A percentile compares a stretch with the other conserved stretches of the same genome.
Evolutionary conservation across 2,329 filamentous ascomycete genomes (phyloP).

Genomic region (Lasiodiplodia sp.): DNA sequence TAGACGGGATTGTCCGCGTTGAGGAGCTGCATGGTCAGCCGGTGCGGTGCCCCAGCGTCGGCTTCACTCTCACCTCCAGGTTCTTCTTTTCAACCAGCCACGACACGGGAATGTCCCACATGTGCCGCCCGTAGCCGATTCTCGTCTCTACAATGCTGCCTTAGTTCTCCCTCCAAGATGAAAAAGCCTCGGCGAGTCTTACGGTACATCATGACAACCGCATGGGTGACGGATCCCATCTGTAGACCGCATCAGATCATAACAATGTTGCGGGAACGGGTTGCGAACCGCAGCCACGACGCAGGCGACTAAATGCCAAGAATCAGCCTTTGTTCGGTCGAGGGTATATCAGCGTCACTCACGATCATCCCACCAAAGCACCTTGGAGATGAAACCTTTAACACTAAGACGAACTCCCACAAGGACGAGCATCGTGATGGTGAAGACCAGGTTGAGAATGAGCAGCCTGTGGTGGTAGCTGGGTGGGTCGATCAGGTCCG

Average conservation of each 20-base stretch:
- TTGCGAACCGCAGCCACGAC: conserved; percentile 6
- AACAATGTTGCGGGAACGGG: background rate
- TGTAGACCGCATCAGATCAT: background rate
- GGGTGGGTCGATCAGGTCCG: conserved; percentile 3
- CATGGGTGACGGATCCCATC: conserved; percentile 1
- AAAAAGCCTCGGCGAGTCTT: background rate
- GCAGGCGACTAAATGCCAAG: background rate
- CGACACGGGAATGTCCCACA: conserved; percentile 22
- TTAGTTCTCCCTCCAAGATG: background rate
- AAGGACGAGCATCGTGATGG: background rate
- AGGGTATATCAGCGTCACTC: background rate
- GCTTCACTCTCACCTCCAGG: background rate
- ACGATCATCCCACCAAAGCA: conserved; percentile 18
- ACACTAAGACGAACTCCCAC: background rate
- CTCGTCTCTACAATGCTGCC: background rate
- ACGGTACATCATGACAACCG: conserved; percentile 11
- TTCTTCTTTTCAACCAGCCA: background rate
- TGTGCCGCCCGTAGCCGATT: conserved; percentile 8
- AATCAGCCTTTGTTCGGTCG: background rate
- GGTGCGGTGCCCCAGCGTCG: background rate
- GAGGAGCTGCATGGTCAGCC: conserved; percentile 16
- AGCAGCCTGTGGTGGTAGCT: conserved; percentile 7
- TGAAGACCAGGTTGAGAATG: conserved; percentile 7
- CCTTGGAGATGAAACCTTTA: conserved; percentile 10
- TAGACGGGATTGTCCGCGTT: conserved; percentile 21